Percentiles rank a stretch among this genome's conserved stretches.
These are phyloP conservation scores for Fonsecaea nubica DNA, from an alignment of 2,329 filamentous ascomycete species.

Conservation along the genomic window DNA sequence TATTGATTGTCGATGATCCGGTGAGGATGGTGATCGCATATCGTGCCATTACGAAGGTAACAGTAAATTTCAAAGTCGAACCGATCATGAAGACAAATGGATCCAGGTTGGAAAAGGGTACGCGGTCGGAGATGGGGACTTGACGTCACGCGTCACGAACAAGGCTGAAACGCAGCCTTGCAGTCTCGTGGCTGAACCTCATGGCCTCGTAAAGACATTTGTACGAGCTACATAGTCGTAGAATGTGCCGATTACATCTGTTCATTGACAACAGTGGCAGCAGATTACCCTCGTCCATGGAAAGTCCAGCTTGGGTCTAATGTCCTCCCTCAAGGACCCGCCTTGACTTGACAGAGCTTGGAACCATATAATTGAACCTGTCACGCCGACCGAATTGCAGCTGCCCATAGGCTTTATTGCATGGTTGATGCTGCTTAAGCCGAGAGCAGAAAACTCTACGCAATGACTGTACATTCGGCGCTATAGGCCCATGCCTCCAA, in stretches of 20 bases:
- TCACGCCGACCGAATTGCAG: not conserved
- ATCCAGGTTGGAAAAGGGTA: not conserved
- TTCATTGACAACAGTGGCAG: not conserved
- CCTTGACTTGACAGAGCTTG: not conserved
- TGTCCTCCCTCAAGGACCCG: not conserved
- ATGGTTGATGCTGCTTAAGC: not conserved
- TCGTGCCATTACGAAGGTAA: conserved; percentile 30
- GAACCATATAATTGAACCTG: not conserved
- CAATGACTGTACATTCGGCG: conserved; percentile 20
- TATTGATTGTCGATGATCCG: conserved; percentile 12
- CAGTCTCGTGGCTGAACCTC: not conserved
- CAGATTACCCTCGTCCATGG: not conserved
- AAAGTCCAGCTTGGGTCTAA: not conserved
- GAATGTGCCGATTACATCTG: no score
- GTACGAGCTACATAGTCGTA: not conserved
- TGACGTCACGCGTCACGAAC: conserved; percentile 27
- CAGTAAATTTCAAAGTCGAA: not conserved
- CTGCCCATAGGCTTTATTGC: not conserved
- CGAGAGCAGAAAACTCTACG: not conserved
- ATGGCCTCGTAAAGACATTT: not conserved
- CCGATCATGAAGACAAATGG: not conserved
- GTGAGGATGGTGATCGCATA: conserved; percentile 26
- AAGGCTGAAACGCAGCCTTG: conserved; percentile 26
- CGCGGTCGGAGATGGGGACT: not conserved
- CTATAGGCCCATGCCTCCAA: not conserved